Percentiles rank a stretch among this genome's conserved stretches.
Conservation (phyloP, 2,329 filamentous ascomycete species). For the Talaromyces islandicus region DNA sequence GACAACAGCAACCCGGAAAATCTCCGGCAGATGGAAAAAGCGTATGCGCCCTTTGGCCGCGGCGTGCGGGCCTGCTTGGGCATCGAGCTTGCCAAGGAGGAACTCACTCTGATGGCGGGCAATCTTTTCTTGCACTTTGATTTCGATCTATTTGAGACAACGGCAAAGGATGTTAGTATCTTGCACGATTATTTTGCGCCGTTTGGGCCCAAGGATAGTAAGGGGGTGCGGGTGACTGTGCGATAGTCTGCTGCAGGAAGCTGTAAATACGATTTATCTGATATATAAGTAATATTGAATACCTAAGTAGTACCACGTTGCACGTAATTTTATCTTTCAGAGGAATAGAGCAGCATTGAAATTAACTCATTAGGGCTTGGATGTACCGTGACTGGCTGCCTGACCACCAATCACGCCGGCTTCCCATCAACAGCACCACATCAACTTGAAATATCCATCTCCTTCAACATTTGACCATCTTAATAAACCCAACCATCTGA, state of each 20-base stretch:
- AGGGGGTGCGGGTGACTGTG: conserved; percentile 10
- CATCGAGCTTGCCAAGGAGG: conserved; percentile 11
- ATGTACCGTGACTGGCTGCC: background rate
- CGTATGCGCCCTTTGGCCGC: conserved; percentile 6
- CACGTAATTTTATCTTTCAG: background rate
- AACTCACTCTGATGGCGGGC: conserved; percentile 8
- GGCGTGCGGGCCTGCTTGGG: conserved; percentile 9
- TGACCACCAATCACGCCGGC: background rate
- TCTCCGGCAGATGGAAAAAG: conserved; percentile 9
- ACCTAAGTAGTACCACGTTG: background rate
- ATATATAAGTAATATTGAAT: background rate
- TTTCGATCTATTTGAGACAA: conserved; percentile 5
- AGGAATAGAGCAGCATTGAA: background rate
- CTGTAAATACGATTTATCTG: background rate
- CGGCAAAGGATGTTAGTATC: conserved; percentile 9
- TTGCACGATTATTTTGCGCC: conserved; percentile 12
- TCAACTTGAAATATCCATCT: background rate
- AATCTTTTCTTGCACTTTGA: conserved; percentile 9
- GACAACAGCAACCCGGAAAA: conserved; percentile 1
- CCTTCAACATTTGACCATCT: background rate
- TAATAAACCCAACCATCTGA: background rate
- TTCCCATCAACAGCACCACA: background rate
- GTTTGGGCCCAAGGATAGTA: conserved; percentile 11
- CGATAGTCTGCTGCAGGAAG: background rate
- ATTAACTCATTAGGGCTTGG: background rate